Percentiles rank a stretch among this genome's conserved stretches.
Evolutionary conservation across 2,329 filamentous ascomycete genomes (phyloP).

Genomic region (Neurospora crassa): DNA sequence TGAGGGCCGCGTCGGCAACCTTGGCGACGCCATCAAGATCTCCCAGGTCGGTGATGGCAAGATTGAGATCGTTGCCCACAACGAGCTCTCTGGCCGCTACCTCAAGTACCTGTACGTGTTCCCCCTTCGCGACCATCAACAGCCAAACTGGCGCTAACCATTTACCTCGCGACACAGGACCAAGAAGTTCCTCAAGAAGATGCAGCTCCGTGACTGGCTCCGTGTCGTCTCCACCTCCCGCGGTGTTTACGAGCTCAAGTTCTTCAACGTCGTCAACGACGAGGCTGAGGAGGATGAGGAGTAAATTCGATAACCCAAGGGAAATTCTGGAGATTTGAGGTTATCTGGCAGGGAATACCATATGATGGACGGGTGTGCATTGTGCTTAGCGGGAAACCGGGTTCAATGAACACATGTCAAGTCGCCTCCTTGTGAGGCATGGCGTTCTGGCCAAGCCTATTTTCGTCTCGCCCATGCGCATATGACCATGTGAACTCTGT

Average conservation of each 20-base stretch:
- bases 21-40: conserved; percentile 87
- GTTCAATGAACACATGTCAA: conserved; percentile 14
- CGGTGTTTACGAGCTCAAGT: conserved; percentile 99
- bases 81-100: conserved; percentile 96
- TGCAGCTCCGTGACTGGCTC: conserved; percentile 99
- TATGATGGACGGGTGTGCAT: conserved; percentile 12
- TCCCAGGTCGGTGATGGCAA: conserved; percentile 89
- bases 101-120: conserved; percentile 92
- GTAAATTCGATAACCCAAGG: conserved; percentile 44
- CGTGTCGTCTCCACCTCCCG: conserved; percentile 96
- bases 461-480: not conserved
- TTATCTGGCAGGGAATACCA: conserved; percentile 12
- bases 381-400: conserved; percentile 16
- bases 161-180: conserved; percentile 47
- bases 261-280: conserved; percentile 99
- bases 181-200: conserved; percentile 99
- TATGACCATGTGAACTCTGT: not conserved
- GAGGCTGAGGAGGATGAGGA: conserved; percentile 97
- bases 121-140: not conserved
- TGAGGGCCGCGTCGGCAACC: conserved; percentile 94
- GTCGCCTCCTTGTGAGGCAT: conserved; percentile 11
- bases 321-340: conserved; percentile 3
- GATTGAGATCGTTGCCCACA: conserved; percentile 95
- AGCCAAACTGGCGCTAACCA: conserved; percentile 28
- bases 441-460: conserved; percentile 11